Percentiles rank a stretch among this genome's conserved stretches.
phyloP scores from a whole-genome alignment of 352 stramenopile species.

The Blastocystis sp. region DNA sequence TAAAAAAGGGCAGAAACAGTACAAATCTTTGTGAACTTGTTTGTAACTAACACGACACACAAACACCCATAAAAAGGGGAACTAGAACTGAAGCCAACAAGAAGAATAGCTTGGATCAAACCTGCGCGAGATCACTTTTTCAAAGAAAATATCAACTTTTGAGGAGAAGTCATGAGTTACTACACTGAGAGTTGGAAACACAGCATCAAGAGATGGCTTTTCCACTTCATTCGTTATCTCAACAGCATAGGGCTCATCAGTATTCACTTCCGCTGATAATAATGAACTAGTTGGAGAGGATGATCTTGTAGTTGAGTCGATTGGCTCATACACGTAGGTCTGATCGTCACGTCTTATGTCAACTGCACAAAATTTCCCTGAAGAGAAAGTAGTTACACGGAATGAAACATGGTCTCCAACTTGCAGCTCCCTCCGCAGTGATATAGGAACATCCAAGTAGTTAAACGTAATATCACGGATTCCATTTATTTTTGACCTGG shows the following conservation, averaged over 20 bases:
- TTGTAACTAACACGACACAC: neutral
- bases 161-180: neutral
- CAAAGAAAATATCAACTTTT: slow-evolving; percentile 17
- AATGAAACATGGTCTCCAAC: slow-evolving; percentile 43
- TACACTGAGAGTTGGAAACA: neutral
- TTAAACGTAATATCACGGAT: slow-evolving; percentile 52
- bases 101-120: neutral
- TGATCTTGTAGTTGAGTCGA: neutral
- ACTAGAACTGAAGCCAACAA: slow-evolving; percentile 36
- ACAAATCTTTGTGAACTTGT: neutral
- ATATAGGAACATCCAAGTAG: neutral
- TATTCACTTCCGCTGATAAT: neutral
- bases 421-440: neutral
- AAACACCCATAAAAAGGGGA: neutral
- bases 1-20: neutral
- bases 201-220: neutral
- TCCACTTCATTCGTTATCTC: neutral
- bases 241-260: neutral
- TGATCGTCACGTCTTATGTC: slow-evolving; percentile 4
- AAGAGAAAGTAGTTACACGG: slow-evolving; percentile 5
- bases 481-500: slow-evolving; percentile 1
- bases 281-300: slow-evolving; percentile 1
- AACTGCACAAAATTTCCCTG: slow-evolving; percentile 35
- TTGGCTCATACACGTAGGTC: neutral
- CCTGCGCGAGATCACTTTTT: slow-evolving; percentile 12